Conservation (phyloP, 75 land plant genomes). For the Picea sitchensis region DNA sequence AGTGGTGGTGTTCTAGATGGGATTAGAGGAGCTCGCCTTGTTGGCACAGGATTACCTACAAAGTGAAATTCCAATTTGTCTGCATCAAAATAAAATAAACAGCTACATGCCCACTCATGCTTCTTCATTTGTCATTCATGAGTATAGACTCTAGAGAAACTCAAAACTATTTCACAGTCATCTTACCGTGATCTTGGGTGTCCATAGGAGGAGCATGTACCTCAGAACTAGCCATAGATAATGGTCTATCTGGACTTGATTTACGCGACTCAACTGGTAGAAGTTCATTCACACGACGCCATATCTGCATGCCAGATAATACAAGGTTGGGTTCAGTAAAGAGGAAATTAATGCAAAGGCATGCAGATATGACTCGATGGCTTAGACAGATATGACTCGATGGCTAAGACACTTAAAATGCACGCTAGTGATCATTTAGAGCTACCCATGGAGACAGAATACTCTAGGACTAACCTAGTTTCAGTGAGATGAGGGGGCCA, state of each 20-base stretch:
- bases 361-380: conserved; percentile 3
- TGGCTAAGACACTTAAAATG: conserved; percentile 4
- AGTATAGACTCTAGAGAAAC: neutral
- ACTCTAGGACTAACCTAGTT: conserved; percentile 94
- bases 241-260: conserved; percentile 58
- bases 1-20: conserved; percentile 82
- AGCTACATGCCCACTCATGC: neutral
- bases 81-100: conserved; percentile 5
- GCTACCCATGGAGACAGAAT: conserved; percentile 12
- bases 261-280: conserved; percentile 71
- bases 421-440: conserved; percentile 11
- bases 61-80: neutral
- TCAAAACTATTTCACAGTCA: neutral
- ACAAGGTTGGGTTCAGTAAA: conserved; percentile 10
- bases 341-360: conserved; percentile 11
- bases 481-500: conserved; percentile 89
- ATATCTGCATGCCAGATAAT: conserved; percentile 53
- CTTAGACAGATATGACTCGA: conserved; percentile 4
- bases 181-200: conserved; percentile 24
- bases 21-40: conserved; percentile 25
- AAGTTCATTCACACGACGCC: conserved; percentile 86
- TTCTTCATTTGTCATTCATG: neutral
- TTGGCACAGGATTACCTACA: conserved; percentile 21
- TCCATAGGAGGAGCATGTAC: conserved; percentile 16
- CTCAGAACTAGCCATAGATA: conserved; percentile 13